These are phyloP conservation scores for Suillus occidentalis DNA, from an alignment of 768 basidiomycete species.

Conservation along the genomic window DNA sequence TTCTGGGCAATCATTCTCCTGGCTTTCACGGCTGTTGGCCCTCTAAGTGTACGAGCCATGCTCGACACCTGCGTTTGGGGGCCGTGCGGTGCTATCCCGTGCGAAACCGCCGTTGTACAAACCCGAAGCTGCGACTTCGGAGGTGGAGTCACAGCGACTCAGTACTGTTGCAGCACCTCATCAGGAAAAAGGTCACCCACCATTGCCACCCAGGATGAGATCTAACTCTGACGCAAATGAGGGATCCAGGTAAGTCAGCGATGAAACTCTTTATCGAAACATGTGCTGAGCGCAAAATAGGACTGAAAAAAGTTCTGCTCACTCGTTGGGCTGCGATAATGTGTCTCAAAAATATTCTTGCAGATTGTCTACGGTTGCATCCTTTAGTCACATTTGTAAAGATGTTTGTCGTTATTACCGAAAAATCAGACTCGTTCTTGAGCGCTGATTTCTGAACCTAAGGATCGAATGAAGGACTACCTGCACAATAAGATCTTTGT, in stretches of 20 bases:
- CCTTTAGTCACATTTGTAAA: neutral
- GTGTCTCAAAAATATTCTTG: neutral
- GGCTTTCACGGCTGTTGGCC: neutral
- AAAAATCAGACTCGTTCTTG: neutral
- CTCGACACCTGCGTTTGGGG: slow-evolving; percentile 4
- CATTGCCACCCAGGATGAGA: too few relatives aligned
- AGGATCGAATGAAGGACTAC: neutral
- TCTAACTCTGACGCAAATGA: too few relatives aligned
- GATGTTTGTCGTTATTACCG: neutral
- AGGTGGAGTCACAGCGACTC: neutral
- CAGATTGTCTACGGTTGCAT: neutral
- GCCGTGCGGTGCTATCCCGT: slow-evolving; percentile 3
- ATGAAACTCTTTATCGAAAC: too few relatives aligned
- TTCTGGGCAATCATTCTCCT: neutral
- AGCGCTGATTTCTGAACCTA: neutral
- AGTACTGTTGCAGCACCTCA: slow-evolving; percentile 3
- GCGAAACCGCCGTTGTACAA: rapidly evolving
- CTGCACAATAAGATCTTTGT: neutral
- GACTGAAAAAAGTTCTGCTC: neutral
- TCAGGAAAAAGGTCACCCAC: too few relatives aligned
- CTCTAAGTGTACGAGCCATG: neutral
- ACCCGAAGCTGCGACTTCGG: neutral
- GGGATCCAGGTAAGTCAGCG: neutral
- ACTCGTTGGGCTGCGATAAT: neutral
- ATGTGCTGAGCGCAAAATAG: neutral